Base-by-base conservation (phyloP, 805 yeast genomes). In the Komagataella populi region DNA sequence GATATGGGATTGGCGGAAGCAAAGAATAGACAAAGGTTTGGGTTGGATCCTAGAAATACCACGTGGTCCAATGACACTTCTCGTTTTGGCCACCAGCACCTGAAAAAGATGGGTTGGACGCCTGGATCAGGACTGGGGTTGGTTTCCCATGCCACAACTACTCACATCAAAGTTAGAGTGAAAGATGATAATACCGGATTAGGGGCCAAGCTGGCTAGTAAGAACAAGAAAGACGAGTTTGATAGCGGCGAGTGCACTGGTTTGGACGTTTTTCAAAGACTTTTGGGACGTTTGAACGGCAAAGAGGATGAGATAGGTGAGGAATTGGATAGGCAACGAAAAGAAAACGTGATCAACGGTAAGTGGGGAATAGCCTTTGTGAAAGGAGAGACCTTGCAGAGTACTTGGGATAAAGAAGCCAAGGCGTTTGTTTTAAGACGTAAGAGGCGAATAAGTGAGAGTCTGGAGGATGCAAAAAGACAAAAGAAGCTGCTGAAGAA, bases 1-100 rank as follows among this genome's bases (percentile, higher is more conserved):
- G 39, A 30, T 6, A 86, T 86, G 95, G 93, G 95, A 50, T 75
- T 86, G 60, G 91, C 91, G 47, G 97, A 87, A 8, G 74, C 83
- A 5, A 84, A 81, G 62, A 78, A 75, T 10, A 88, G 86, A 61
- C 95, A 86, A 60, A 76, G 93, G 60, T 84, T 90, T 63, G 97
- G 98, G 8, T 68, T 75, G 44, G 99, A 91, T 68, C 99, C 99
- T 16, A 73, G 98, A 61, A 91, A 91, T 61, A 90, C 96, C 1
- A 77, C 81, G 55, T 91, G 99, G 99, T 84, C 96, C 23, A 88
- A 88, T 61, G 87, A 87, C 59, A 80, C 83, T 0, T 71, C 73
- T 3, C 69, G 96, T 50, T 91, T 91, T 61, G 99, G 99, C 0
- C 96, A 86, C 63, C 79, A 84, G 60, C 89, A 89, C 65, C 65